Evolutionary conservation across 768 basidiomycete genomes (phyloP).

Genomic region (Punctularia strigosozonata): DNA sequence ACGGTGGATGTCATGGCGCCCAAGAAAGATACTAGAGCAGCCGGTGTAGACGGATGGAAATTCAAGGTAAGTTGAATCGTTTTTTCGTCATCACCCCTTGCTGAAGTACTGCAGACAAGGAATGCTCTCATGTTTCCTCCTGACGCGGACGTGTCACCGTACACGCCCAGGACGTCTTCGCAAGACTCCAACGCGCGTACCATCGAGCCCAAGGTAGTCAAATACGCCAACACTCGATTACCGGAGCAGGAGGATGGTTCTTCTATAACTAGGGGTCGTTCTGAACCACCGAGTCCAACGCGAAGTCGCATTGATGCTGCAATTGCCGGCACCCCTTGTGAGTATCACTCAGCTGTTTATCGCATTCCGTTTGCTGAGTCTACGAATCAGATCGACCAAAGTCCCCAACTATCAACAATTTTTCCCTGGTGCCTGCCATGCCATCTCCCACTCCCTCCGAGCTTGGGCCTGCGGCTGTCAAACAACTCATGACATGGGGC

Average conservation of each 20-base stretch:
- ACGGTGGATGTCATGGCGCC: constrained; percentile 71
- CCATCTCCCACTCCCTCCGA: constrained; percentile 82
- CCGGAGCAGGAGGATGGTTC: constrained; percentile 51
- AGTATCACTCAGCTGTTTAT: constrained; percentile 17
- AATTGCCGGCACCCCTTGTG: constrained; percentile 86
- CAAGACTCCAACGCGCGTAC: constrained; percentile 17
- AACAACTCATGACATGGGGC: constrained; percentile 97
- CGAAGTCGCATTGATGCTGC: constrained; percentile 86
- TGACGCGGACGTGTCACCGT: constrained; percentile 79
- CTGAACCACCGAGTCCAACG: constrained; percentile 79
- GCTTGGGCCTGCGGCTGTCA: constrained; percentile 72
- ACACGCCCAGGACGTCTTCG: constrained; percentile 32
- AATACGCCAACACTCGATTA: constrained; percentile 74
- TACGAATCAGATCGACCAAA: constrained; percentile 46
- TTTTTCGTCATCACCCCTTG: neutral
- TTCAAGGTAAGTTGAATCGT: constrained; percentile 46
- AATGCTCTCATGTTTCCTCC: constrained; percentile 95
- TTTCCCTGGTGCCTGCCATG: constrained; percentile 71
- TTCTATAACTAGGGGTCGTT: constrained; percentile 27
- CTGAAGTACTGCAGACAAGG: constrained; percentile 47
- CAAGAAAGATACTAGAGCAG: constrained; percentile 57
- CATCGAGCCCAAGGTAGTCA: constrained; percentile 51
- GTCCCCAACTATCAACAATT: constrained; percentile 42
- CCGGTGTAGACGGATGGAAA: constrained; percentile 71
- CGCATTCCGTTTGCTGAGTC: constrained; percentile 1